Evolutionary conservation across 139 green algal genomes (phyloP), one percentile per base, ranked within the genome.

Genomic region (Ettlia oleoabundans): DNA sequence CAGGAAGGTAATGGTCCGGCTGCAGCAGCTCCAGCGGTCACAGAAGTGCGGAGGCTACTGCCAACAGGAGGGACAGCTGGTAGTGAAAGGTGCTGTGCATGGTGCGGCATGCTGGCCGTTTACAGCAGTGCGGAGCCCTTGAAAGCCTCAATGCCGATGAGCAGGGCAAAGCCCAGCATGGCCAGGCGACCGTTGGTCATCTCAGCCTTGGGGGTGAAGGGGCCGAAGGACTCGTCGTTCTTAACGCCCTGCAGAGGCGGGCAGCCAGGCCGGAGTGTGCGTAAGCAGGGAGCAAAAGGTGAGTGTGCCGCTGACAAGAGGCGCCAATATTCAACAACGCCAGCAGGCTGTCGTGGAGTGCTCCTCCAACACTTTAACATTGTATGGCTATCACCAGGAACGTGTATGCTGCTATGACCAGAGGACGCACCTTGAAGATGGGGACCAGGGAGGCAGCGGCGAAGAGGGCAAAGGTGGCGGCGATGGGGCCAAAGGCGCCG

Each of bases 371-470:
- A n/a, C n/a, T n/a, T n/a, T n/a, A n/a, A n/a, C n/a, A n/a, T n/a
- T n/a, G n/a, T n/a, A n/a, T n/a, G n/a, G n/a, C n/a, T n/a, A n/a
- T n/a, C n/a, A n/a, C n/a, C n/a, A n/a, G n/a, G n/a, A n/a, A n/a
- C n/a, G n/a, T n/a, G n/a, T n/a, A n/a, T n/a, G n/a, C n/a, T n/a
- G n/a, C n/a, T n/a, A n/a, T n/a, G n/a, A n/a, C n/a, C n/a, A n/a
- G n/a, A n/a, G n/a, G n/a, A n/a, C n/a, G n/a, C n/a, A 73, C 79
- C 30, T 78, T 82, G 47, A 90, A 61, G 55, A 92, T 81, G 4
- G 89, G 89, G 15, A 93, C 78, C 24, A 93, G 51, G 33, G 81
- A 87, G 19, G 86, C 91, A 2, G 76, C 79, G 9, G 80, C 79
- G 64, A 94, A 85, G 10, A 89, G 66, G 1, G 8, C 32, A 33